Base-by-base conservation (phyloP, 202 grass and related monocot species). In the Musa balbisiana region DNA sequence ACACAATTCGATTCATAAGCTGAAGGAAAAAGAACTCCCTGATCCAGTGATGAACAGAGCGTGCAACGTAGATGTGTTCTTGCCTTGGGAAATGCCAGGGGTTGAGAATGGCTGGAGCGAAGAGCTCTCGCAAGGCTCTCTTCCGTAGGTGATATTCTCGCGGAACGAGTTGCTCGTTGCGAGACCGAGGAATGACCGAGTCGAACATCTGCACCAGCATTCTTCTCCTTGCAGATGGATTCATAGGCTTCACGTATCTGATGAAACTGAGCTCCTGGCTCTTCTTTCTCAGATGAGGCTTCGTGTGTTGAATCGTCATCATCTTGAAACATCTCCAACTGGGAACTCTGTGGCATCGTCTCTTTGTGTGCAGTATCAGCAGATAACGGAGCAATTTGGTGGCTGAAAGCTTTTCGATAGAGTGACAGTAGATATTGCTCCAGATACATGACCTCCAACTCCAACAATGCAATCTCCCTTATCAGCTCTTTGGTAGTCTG, bases 341-440 rank as follows among this genome's bases (percentile, higher is more conserved):
- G 72, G 2, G 81, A 72, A 53, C 63, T 90, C 72, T 62, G 6
- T 8, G 72, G 73, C 26, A 6, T 55, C 75, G 83, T 88, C 0
- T 81, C 66, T 19, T 68, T 78, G 43, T 80, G 82, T 53, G 52
- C 56, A 24, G 27, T 65, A 66, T 56, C 72, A 50, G 80, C 83
- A 23, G 95, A 84, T 49, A 85, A 84, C 56, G 82, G 69, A 20
- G 87, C 55, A 9, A 80, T 71, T 81, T 93, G 88, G 75, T 91
- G 88, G 71, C 90, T 89, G 80, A 94, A 99, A 4, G 91, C 95
- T 75, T 83, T 93, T 29, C 91, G 83, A 81, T 99, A 99, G 51
- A 99, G 87, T 8, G 85, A 83, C 58, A 99, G 80, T 29, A 99
- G 91, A 84, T 99, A 99, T 74, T 92, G 91, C 87, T 99, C 95